These are phyloP conservation scores for Akanthomyces uredinophilus DNA, from an alignment of 2,329 filamentous ascomycete species.

Conservation along the genomic window DNA sequence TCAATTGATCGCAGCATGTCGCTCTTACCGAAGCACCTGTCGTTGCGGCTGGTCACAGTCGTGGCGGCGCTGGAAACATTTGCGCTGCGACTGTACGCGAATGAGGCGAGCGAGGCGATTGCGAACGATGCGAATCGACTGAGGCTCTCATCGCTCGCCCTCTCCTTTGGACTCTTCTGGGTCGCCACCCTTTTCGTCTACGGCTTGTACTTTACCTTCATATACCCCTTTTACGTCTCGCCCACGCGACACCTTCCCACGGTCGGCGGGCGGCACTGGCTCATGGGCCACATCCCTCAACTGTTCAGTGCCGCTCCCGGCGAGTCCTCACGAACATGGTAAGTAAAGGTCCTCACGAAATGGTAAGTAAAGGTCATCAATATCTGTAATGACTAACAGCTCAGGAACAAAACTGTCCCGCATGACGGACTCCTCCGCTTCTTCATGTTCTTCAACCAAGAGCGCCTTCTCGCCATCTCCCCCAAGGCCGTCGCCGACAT, in stretches of 20 bases:
- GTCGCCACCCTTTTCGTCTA: constrained; percentile 20
- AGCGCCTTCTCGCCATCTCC: constrained; percentile 56
- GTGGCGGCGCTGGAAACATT: neutral
- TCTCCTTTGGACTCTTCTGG: constrained; percentile 33
- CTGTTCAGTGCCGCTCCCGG: constrained; percentile 38
- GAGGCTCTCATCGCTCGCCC: constrained; percentile 23
- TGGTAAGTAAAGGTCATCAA: neutral
- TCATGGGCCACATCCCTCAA: constrained; percentile 42
- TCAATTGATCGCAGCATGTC: neutral
- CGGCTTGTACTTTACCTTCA: constrained; percentile 31
- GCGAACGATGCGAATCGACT: neutral
- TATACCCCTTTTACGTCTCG: constrained; percentile 40
- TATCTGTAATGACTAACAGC: constrained; percentile 29
- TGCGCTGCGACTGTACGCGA: neutral
- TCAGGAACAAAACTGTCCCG: constrained; percentile 55
- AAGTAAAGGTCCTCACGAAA: too few species aligned
- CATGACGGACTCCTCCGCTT: constrained; percentile 68
- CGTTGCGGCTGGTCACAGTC: neutral
- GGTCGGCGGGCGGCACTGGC: constrained; percentile 38
- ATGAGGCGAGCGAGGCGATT: neutral
- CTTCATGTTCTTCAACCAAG: constrained; percentile 54
- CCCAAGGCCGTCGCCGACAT: constrained; percentile 66
- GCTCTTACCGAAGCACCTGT: neutral
- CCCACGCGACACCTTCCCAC: constrained; percentile 40
- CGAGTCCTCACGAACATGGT: constrained; percentile 45